Evolutionary conservation across 805 yeast genomes (phyloP).

Genomic region (Candida boidinii): DNA sequence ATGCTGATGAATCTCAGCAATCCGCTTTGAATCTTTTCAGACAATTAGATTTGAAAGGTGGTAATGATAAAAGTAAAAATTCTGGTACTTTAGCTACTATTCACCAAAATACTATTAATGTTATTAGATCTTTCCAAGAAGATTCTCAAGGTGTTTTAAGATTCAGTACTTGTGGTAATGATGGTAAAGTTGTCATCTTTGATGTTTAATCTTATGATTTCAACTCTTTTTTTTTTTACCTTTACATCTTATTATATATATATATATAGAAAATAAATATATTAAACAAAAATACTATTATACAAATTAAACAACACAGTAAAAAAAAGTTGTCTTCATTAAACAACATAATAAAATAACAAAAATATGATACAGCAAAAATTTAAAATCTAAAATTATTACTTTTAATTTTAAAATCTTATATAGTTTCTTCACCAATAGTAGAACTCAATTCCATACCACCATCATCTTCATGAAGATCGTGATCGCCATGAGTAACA

Average conservation of each 20-base stretch:
- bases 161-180: conserved; percentile 75
- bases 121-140: conserved; percentile 44
- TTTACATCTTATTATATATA: neutral
- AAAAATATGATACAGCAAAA: too few relatives aligned
- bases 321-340: too few relatives aligned
- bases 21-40: conserved; percentile 88
- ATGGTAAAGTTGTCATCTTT: conserved; percentile 85
- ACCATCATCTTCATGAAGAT: conserved; percentile 1
- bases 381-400: too few relatives aligned
- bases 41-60: conserved; percentile 92
- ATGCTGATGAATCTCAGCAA: conserved; percentile 43
- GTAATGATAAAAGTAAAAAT: conserved; percentile 34
- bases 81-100: conserved; percentile 55
- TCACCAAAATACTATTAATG: conserved; percentile 85
- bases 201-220: conserved; percentile 30
- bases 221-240: neutral
- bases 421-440: too few relatives aligned
- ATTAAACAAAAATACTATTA: neutral
- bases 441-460: neutral
- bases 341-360: too few relatives aligned
- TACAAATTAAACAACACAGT: too few relatives aligned
- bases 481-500: too few relatives aligned
- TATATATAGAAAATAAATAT: neutral
- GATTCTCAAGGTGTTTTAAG: conserved; percentile 43
- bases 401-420: too few relatives aligned